Base-by-base conservation (phyloP, 176 grass and related monocot genomes). In the Carex littledalei region DNA sequence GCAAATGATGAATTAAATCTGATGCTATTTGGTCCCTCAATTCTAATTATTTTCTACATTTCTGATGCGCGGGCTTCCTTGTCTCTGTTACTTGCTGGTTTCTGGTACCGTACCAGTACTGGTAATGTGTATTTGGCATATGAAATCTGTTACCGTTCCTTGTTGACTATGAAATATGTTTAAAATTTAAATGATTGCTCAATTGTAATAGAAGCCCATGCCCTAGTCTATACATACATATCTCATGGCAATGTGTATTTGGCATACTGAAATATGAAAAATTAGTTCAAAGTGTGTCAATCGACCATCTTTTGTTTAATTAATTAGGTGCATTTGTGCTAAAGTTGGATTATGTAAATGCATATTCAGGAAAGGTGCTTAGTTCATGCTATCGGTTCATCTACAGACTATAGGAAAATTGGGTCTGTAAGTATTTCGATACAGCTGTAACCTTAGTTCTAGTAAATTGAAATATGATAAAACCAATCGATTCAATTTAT, bases 321-420 rank as follows among this genome's bases (percentile, higher is more conserved):
- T n/a, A n/a, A n/a, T 72, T 9, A 72, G n/a, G 39, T 73, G 39
- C 41, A 5, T 73, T 49, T 29, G 13, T 73, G 17, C 18, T 49
- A 39, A 17, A 39, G 66, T 18, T 68, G 66, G 69, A 49, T 77
- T 55, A 43, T 91, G 41, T 14, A 88, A 84, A 65, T 84, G 20
- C 84, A 67, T 56, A 71, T 92, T 37, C 86, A 97, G 94, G 90
- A 92, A 85, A 94, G 89, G 84, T 97, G 94, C 85, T 87, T 88
- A 43, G 84, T 62, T 10, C 90, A 97, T 81, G 86, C 87, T 29
- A 94, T 97, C 88, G 92, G 94, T 15, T 97, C 94, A 68, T 90
- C 87, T 6, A 87, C 86, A 64, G 94, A 97, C 73, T 97, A 94
- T 81, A 89, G 94, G 59, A 88, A 88, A 84, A 62, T 92, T 84